Percentiles rank a stretch among this genome's conserved stretches.
phyloP scores from a whole-genome alignment of 2,329 filamentous ascomycete genomes.

The Diatrype stigma region DNA sequence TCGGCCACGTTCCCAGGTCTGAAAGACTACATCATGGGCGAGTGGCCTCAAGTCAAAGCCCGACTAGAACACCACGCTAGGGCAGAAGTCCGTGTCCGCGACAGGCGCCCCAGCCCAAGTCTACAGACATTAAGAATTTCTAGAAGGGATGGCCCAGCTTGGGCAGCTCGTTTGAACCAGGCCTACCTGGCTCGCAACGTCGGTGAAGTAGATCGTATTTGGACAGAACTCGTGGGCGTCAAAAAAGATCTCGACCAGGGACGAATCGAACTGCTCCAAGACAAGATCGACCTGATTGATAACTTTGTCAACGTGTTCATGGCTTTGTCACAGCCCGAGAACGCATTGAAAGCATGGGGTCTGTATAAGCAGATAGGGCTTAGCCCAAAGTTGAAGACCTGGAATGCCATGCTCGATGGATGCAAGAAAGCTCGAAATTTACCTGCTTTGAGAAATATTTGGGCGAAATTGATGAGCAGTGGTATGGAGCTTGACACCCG shows the following conservation, averaged over 20 bases:
- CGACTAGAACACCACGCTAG: conserved; percentile 9
- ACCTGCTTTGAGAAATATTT: conserved; percentile 62
- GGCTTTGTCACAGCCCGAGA: conserved; percentile 21
- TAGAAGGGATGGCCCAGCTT: background rate
- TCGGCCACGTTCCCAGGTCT: conserved; percentile 15
- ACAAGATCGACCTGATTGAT: conserved; percentile 21
- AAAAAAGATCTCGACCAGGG: conserved; percentile 10
- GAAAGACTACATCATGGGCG: conserved; percentile 19
- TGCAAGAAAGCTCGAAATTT: conserved; percentile 58
- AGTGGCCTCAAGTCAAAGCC: conserved; percentile 23
- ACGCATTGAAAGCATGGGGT: conserved; percentile 25
- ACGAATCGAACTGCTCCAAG: conserved; percentile 14
- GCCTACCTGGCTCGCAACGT: conserved; percentile 11
- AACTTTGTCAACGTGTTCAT: conserved; percentile 25
- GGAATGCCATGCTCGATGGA: conserved; percentile 69
- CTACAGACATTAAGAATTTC: background rate
- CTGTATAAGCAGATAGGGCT: conserved; percentile 38
- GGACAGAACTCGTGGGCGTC: conserved; percentile 19
- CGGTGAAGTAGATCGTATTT: conserved; percentile 19
- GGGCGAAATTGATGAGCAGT: conserved; percentile 57
- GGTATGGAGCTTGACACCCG: conserved; percentile 57
- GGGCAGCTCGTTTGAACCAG: conserved; percentile 7
- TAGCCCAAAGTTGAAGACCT: conserved; percentile 59
- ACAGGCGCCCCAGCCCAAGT: background rate
- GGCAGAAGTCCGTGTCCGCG: background rate